These are phyloP conservation scores for Boletus sensibilis DNA, from an alignment of 768 basidiomycete genomes.

Conservation along the genomic window DNA sequence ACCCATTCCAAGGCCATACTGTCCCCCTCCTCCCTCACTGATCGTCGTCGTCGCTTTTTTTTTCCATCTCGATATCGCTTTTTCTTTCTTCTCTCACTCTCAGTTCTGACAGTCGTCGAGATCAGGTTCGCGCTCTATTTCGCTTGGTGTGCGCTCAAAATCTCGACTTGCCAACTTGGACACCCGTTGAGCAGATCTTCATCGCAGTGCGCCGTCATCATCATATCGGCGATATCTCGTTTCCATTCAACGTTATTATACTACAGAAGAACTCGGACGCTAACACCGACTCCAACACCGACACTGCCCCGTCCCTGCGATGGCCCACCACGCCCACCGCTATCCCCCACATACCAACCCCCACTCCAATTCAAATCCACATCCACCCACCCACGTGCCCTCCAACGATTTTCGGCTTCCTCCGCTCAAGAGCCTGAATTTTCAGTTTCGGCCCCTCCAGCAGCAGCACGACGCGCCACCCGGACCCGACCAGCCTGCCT, in stretches of 20 bases:
- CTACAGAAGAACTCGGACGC: conserved; percentile 4
- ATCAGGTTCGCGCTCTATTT: conserved; percentile 3
- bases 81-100: neutral
- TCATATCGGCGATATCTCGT: conserved; percentile 22
- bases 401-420: conserved; percentile 57
- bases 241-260: conserved; percentile 14
- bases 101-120: neutral
- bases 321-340: conserved; percentile 41
- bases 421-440: conserved; percentile 73
- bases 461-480: conserved; percentile 22
- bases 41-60: conserved; percentile 15
- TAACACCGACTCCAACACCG: conserved; percentile 1
- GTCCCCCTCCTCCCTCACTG: conserved; percentile 3
- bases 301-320: conserved; percentile 20
- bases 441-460: conserved; percentile 42
- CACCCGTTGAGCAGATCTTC: conserved; percentile 15
- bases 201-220: conserved; percentile 18
- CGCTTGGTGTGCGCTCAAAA: conserved; percentile 4
- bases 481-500: conserved; percentile 11
- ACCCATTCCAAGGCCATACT: conserved; percentile 14
- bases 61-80: conserved; percentile 13
- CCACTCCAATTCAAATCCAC: conserved; percentile 31
- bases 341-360: conserved; percentile 9
- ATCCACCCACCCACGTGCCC: conserved; percentile 37
- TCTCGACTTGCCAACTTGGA: neutral